These are phyloP conservation scores for Oryza australiensis DNA, from an alignment of 176 grass and related monocot species.

Conservation along the genomic window DNA sequence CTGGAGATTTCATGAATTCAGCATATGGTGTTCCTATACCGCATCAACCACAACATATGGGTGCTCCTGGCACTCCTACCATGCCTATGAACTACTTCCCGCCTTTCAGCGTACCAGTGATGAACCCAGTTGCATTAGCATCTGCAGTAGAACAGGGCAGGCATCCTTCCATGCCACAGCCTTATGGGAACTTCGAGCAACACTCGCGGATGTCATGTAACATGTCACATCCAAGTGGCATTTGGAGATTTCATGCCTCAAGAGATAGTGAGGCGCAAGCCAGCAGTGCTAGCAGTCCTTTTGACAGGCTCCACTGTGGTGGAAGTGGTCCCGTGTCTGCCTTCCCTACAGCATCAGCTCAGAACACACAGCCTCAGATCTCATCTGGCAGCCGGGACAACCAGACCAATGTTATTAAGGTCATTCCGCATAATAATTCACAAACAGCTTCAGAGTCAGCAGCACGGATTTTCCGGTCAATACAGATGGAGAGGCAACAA, in stretches of 20 bases:
- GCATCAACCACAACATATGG: constrained; percentile 62
- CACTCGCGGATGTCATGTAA: constrained; percentile 58
- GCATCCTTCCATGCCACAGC: constrained; percentile 38
- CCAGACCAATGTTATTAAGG: constrained; percentile 54
- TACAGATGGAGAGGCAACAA: constrained; percentile 82
- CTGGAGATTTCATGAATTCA: constrained; percentile 66
- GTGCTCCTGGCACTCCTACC: constrained; percentile 39
- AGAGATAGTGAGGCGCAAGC: constrained; percentile 78
- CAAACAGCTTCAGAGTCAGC: constrained; percentile 72
- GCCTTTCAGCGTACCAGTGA: constrained; percentile 61
- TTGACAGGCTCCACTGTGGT: constrained; percentile 46
- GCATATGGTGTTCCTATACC: constrained; percentile 56
- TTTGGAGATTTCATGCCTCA: constrained; percentile 58
- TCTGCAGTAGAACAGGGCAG: constrained; percentile 66
- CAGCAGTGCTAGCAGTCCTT: constrained; percentile 73
- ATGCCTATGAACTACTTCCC: constrained; percentile 68
- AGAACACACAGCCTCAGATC: constrained; percentile 31
- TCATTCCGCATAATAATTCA: constrained; percentile 81
- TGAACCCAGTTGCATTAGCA: constrained; percentile 49
- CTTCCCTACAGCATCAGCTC: constrained; percentile 35
- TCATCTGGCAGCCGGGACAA: constrained; percentile 52
- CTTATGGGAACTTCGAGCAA: constrained; percentile 43
- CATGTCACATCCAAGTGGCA: constrained; percentile 45
- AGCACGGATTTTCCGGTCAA: constrained; percentile 75
- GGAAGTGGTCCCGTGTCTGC: constrained; percentile 30